These are phyloP conservation scores for Clarireedia monteithiana DNA, from an alignment of 2,329 filamentous ascomycete species.

Conservation along the genomic window DNA sequence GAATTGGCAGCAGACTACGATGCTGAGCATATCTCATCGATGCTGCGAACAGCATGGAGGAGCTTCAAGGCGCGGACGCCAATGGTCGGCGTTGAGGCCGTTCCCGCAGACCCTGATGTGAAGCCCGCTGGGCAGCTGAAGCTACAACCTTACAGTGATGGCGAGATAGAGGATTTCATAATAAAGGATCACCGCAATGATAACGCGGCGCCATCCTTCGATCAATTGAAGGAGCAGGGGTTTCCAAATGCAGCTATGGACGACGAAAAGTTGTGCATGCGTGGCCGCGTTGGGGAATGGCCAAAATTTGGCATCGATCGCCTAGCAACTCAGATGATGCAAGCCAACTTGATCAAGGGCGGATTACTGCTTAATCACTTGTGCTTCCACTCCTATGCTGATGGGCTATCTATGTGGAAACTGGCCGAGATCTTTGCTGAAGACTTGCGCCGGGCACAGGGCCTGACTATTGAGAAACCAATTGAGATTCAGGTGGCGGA, in stretches of 20 bases:
- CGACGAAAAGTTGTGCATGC: background rate
- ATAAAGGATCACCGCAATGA: constrained; percentile 1
- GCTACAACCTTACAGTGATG: background rate
- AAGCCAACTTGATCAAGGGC: constrained; percentile 1
- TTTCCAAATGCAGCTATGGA: constrained; percentile 3
- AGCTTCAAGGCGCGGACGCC: background rate
- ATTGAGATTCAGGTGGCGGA: background rate
- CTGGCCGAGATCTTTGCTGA: background rate
- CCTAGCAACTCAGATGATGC: constrained; percentile 3
- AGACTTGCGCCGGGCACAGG: constrained; percentile 3
- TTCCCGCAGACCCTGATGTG: background rate
- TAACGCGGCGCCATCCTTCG: background rate
- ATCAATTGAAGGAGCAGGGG: background rate
- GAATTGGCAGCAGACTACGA: constrained; percentile 2
- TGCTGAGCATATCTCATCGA: constrained; percentile 2
- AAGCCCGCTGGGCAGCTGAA: constrained; percentile 1
- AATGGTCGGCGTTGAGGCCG: constrained; percentile 3
- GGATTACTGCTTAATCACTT: constrained; percentile 1
- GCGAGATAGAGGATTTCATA: constrained; percentile 2
- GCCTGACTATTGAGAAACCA: constrained; percentile 1
- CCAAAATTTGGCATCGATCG: constrained; percentile 1
- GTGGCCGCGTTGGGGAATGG: constrained; percentile 2
- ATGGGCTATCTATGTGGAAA: background rate
- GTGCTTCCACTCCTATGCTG: background rate
- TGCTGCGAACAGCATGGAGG: constrained; percentile 2